These are phyloP conservation scores for Candida bentonensis DNA, from an alignment of 805 yeast species.

Conservation along the genomic window DNA sequence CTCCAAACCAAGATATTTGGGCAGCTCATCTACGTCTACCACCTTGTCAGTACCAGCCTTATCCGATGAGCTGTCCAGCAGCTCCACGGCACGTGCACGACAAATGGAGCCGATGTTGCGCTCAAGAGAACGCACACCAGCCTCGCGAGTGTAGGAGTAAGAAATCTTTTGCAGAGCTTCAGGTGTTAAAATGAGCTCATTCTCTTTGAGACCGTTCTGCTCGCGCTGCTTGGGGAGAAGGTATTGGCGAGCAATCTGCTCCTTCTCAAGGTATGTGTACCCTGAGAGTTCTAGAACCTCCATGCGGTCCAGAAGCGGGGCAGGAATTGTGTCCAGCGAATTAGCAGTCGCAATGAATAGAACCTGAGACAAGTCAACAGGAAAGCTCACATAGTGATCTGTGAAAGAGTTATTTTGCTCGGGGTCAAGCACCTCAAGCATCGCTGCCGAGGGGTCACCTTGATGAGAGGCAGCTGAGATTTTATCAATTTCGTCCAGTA, in stretches of 20 bases:
- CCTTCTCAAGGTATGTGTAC: constrained; percentile 65
- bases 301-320: constrained; percentile 72
- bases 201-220: constrained; percentile 45
- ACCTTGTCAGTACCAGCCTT: constrained; percentile 7
- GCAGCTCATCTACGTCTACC: constrained; percentile 35
- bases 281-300: constrained; percentile 70
- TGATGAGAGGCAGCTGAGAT: constrained; percentile 40
- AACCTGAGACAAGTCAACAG: constrained; percentile 69
- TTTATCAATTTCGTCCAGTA: constrained; percentile 79
- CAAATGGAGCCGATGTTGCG: constrained; percentile 63
- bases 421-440: constrained; percentile 79
- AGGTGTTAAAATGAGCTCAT: constrained; percentile 33
- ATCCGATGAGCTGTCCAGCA: constrained; percentile 14
- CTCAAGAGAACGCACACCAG: constrained; percentile 76
- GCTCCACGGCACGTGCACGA: constrained; percentile 59
- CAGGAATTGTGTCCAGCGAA: constrained; percentile 52
- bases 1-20: constrained; percentile 58
- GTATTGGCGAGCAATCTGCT: constrained; percentile 52
- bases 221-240: constrained; percentile 62
- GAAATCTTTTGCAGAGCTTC: constrained; percentile 49
- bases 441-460: constrained; percentile 86
- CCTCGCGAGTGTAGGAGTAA: constrained; percentile 61
- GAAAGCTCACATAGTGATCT: constrained; percentile 79
- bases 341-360: constrained; percentile 80
- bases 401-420: constrained; percentile 67